A percentile compares a stretch with the other conserved stretches of the same genome.
phyloP scores from a whole-genome alignment of 2,329 filamentous ascomycete species.

The Harringtonia lauricola region DNA sequence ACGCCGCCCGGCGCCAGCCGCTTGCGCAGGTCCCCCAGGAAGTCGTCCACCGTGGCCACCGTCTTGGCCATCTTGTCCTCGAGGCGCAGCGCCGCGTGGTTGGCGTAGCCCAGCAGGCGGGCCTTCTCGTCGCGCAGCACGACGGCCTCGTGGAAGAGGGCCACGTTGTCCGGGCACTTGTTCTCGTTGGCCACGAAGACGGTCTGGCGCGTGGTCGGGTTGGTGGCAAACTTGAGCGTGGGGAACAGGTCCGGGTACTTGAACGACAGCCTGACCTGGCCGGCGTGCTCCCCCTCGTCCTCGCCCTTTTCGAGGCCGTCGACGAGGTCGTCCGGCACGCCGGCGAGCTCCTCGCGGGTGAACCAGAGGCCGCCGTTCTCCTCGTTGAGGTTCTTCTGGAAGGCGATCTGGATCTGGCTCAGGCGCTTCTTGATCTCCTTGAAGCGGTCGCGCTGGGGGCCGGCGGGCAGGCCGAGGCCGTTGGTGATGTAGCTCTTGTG shows the following conservation, averaged over 20 bases:
- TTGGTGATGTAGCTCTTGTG: slow-evolving; percentile 68
- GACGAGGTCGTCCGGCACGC: slow-evolving; percentile 62
- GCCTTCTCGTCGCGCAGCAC: slow-evolving; percentile 68
- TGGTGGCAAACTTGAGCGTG: slow-evolving; percentile 63
- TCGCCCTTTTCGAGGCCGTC: slow-evolving; percentile 59
- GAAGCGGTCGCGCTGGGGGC: slow-evolving; percentile 63
- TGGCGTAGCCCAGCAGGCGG: slow-evolving; percentile 62
- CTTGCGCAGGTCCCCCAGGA: slow-evolving; percentile 57
- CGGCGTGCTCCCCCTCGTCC: slow-evolving; percentile 48
- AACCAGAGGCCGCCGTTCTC: slow-evolving; percentile 77
- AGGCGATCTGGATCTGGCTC: slow-evolving; percentile 61
- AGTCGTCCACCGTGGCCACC: slow-evolving; percentile 58
- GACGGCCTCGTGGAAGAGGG: slow-evolving; percentile 65
- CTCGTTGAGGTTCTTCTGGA: slow-evolving; percentile 73
- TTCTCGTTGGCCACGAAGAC: slow-evolving; percentile 70
- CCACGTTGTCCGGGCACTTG: slow-evolving; percentile 65
- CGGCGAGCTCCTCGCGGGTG: slow-evolving; percentile 59
- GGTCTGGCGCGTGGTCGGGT: slow-evolving; percentile 55
- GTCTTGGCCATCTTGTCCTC: slow-evolving; percentile 83
- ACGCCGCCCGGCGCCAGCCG: slow-evolving; percentile 58
- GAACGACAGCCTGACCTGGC: slow-evolving; percentile 63
- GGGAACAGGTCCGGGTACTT: slow-evolving; percentile 79
- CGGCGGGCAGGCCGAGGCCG: slow-evolving; percentile 60
- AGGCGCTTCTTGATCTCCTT: slow-evolving; percentile 78
- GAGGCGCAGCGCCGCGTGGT: slow-evolving; percentile 65